These are phyloP conservation scores for Amaranthus hypochondriacus DNA, from an alignment of 148 eudicot genomes.

Conservation along the genomic window DNA sequence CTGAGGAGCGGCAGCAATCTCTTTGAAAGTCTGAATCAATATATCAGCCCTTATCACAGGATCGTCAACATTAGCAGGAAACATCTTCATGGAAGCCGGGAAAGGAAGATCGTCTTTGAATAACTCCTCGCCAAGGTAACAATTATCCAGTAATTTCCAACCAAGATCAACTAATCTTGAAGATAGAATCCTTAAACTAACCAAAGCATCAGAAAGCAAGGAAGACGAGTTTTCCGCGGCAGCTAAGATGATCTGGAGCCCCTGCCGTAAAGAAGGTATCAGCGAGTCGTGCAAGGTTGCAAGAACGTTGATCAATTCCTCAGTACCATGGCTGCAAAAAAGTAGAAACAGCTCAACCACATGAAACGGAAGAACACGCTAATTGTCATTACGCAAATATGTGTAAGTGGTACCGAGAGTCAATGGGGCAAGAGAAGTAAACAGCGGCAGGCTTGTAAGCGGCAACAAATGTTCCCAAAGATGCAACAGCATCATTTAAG, in stretches of 20 bases:
- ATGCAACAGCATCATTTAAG: constrained; percentile 78
- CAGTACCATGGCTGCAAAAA: constrained; percentile 63
- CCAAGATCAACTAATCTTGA: constrained; percentile 67
- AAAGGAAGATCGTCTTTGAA: constrained; percentile 46
- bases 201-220: constrained; percentile 44
- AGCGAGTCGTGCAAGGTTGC: constrained; percentile 76
- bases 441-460: constrained; percentile 74
- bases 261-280: constrained; percentile 69
- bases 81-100: constrained; percentile 68
- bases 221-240: constrained; percentile 29
- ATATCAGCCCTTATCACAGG: constrained; percentile 84
- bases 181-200: constrained; percentile 67
- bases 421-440: constrained; percentile 62
- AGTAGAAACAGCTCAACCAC: neutral
- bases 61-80: constrained; percentile 89
- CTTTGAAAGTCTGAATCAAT: constrained; percentile 72
- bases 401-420: constrained; percentile 45
- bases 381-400: neutral
- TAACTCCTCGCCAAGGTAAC: constrained; percentile 69
- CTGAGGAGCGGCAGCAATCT: constrained; percentile 56
- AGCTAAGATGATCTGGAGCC: constrained; percentile 55
- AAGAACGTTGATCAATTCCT: constrained; percentile 61
- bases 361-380: neutral
- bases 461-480: constrained; percentile 66
- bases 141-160: constrained; percentile 67